Conservation (phyloP, 352 stramenopile species). For the Phytopythium kandeliae region DNA sequence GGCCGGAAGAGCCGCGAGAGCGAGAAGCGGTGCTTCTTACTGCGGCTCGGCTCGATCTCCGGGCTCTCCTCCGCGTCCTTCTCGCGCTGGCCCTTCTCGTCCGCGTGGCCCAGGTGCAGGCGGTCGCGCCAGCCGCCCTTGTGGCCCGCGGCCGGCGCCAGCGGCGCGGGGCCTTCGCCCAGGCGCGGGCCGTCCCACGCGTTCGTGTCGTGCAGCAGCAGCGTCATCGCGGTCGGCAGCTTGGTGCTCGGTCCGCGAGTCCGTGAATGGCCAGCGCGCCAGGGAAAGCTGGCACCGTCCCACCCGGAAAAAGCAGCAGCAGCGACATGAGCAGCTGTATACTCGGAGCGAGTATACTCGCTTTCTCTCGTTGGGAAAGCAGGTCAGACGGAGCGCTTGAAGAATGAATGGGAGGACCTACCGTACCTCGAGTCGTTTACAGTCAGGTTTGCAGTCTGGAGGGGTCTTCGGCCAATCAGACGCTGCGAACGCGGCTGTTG, state of each 20-base stretch:
- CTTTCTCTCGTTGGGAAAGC: no score
- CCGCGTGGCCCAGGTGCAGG: not conserved
- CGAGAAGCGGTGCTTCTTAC: slow-evolving; percentile 23
- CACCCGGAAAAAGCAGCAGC: no score
- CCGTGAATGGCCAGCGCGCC: not conserved
- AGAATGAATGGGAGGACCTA: no score
- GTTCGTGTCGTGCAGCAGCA: not conserved
- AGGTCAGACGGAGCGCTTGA: no score
- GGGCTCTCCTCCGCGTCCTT: slow-evolving; percentile 1
- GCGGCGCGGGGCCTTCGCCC: not conserved
- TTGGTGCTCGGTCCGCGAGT: not conserved
- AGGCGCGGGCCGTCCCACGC: not conserved
- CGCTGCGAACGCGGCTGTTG: no score
- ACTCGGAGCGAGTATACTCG: no score
- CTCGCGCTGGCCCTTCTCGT: not conserved
- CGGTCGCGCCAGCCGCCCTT: not conserved
- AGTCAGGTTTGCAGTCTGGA: no score
- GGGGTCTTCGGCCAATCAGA: no score
- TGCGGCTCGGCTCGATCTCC: slow-evolving; percentile 17
- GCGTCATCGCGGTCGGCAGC: not conserved
- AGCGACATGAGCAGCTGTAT: no score
- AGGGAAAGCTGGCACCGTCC: no score
- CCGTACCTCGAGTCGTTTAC: no score
- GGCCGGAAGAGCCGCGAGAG: slow-evolving; percentile 25
- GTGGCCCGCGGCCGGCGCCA: not conserved